A percentile compares a stretch with the other conserved stretches of the same genome.
Evolutionary conservation across 768 basidiomycete genomes (phyloP).

Genomic region (Nevesoporus exiguus): DNA sequence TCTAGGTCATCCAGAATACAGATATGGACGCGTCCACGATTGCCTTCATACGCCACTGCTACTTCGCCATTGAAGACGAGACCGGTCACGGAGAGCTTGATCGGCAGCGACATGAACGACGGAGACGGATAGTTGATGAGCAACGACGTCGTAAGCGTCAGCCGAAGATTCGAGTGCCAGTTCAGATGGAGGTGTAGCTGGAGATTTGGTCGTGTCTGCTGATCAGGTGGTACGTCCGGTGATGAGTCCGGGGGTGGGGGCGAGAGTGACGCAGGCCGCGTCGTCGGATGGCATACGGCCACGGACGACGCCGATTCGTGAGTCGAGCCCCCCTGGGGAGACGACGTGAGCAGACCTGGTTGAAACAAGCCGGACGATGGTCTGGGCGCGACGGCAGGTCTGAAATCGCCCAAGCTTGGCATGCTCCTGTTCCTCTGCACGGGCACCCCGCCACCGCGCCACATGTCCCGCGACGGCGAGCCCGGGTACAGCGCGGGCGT

Average conservation of each 20-base stretch:
- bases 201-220: slow-evolving; percentile 52
- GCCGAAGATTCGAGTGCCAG: slow-evolving; percentile 84
- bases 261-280: slow-evolving; percentile 13
- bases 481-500: slow-evolving; percentile 42
- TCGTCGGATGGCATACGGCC: slow-evolving; percentile 16
- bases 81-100: slow-evolving; percentile 89
- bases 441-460: slow-evolving; percentile 33
- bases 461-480: slow-evolving; percentile 43
- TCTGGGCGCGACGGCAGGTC: slow-evolving; percentile 29
- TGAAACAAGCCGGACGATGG: slow-evolving; percentile 25
- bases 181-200: slow-evolving; percentile 85
- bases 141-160: slow-evolving; percentile 88
- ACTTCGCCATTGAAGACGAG: slow-evolving; percentile 85
- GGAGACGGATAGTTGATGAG: slow-evolving; percentile 96
- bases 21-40: slow-evolving; percentile 75
- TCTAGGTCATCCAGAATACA: slow-evolving; percentile 88
- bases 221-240: slow-evolving; percentile 17
- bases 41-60: slow-evolving; percentile 88
- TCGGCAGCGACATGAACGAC: slow-evolving; percentile 95
- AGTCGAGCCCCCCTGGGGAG: slow-evolving; percentile 19
- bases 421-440: slow-evolving; percentile 28
- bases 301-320: slow-evolving; percentile 13
- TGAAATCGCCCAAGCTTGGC: slow-evolving; percentile 39
- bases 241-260: slow-evolving; percentile 1
- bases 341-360: slow-evolving; percentile 33